phyloP scores from a whole-genome alignment of 2,329 filamentous ascomycete species.

The Venturiaceae sp. region DNA sequence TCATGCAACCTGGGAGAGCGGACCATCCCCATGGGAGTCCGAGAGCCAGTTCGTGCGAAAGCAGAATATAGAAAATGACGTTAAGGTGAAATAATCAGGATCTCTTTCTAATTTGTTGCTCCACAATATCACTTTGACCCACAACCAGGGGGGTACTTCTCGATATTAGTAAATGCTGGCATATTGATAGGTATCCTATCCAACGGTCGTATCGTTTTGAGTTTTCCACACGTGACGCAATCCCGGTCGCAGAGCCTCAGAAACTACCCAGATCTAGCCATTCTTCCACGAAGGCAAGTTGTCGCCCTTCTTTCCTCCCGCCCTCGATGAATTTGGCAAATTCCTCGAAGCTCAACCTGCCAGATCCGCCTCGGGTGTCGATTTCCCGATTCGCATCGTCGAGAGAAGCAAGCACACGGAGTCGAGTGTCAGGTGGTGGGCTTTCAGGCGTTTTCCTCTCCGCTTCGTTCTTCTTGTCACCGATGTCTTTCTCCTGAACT shows the following conservation, averaged over 20 bases:
- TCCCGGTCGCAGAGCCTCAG: too few species aligned
- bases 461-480: background rate
- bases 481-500: background rate
- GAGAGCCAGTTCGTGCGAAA: background rate
- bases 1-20: too few species aligned
- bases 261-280: constrained; percentile 76
- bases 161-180: too few species aligned
- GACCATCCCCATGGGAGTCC: background rate
- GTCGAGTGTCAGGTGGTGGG: constrained; percentile 6
- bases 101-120: background rate
- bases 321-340: constrained; percentile 68
- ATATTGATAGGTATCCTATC: background rate
- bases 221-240: background rate
- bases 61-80: background rate
- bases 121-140: background rate
- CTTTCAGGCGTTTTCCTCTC: background rate
- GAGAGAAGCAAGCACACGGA: constrained; percentile 16
- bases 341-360: constrained; percentile 66
- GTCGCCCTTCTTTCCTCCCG: constrained; percentile 40
- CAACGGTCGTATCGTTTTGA: background rate
- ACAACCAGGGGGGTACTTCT: too few species aligned
- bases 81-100: too few species aligned
- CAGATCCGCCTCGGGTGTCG: constrained; percentile 63
- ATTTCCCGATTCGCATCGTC: constrained; percentile 52
- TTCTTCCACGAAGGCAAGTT: constrained; percentile 64